Evolutionary conservation across 169 alveolate species (phyloP).

Genomic region (Eimeria maxima): DNA sequence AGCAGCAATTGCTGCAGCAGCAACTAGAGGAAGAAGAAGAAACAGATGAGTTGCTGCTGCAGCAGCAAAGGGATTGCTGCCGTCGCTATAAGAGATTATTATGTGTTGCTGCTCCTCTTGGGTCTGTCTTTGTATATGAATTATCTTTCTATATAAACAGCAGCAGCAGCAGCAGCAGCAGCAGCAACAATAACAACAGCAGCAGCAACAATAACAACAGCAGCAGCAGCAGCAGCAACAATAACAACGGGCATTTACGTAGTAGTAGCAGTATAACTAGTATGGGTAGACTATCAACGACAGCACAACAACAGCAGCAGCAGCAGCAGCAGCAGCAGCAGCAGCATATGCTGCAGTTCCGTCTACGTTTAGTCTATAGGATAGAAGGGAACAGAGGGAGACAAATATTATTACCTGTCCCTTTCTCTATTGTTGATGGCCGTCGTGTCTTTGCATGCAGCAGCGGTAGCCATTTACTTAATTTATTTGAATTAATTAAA

Average conservation of each 20-base stretch:
- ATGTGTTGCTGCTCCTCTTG: conserved; percentile 15
- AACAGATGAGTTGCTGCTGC: not conserved
- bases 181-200: not conserved
- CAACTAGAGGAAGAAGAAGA: not conserved
- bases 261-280: no score
- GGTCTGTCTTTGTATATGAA: conserved; percentile 59
- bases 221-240: no score
- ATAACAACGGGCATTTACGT: no score
- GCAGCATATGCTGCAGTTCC: conserved; percentile 22
- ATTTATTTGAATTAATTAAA: not conserved
- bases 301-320: conserved; percentile 7
- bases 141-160: not conserved
- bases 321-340: conserved; percentile 47
- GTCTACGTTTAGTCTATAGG: conserved; percentile 60
- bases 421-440: conserved; percentile 37
- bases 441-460: conserved; percentile 60
- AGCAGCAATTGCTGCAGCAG: not conserved
- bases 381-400: conserved; percentile 74
- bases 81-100: not conserved
- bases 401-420: not conserved
- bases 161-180: conserved; percentile 66
- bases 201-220: no score
- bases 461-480: conserved; percentile 26
- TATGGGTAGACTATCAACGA: not conserved
- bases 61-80: conserved; percentile 30